These are phyloP conservation scores for Coemansia sp. DNA, from an alignment of 192 early-diverging fungal genomes.

Conservation along the genomic window DNA sequence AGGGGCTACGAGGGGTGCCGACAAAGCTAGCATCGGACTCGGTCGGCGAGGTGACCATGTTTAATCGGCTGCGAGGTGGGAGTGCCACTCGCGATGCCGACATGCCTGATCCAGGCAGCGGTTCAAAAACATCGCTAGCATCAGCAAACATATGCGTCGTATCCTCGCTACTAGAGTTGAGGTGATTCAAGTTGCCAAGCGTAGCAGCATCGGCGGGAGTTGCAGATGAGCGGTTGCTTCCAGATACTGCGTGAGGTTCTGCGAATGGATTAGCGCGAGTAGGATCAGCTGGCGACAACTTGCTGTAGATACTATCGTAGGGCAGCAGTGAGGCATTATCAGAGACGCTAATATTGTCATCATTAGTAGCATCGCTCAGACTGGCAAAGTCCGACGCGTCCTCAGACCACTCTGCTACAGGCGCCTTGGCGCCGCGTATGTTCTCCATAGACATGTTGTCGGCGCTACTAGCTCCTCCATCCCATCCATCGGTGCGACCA, in stretches of 20 bases:
- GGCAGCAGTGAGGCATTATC: constrained; percentile 17
- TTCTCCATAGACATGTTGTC: constrained; percentile 29
- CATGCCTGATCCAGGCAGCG: neutral
- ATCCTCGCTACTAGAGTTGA: constrained; percentile 5
- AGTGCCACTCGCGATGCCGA: constrained; percentile 1
- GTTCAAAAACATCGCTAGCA: constrained; percentile 3
- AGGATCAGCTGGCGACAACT: neutral
- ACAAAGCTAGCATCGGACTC: constrained; percentile 20
- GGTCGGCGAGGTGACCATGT: constrained; percentile 16
- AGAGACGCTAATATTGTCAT: constrained; percentile 9
- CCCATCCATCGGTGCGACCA: neutral
- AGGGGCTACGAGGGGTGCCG: neutral
- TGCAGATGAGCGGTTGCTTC: neutral
- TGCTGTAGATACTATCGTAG: neutral
- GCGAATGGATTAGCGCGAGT: neutral
- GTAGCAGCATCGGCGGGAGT: neutral
- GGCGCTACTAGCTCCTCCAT: neutral
- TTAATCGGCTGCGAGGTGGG: neutral
- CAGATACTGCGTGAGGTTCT: neutral
- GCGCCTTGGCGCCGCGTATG: constrained; percentile 35
- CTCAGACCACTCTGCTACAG: constrained; percentile 17
- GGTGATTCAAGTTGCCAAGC: neutral
- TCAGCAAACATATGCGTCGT: constrained; percentile 1
- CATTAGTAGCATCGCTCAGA: neutral
- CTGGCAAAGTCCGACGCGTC: constrained; percentile 28